These are phyloP conservation scores for Strobilomyces dryophilus DNA, from an alignment of 768 basidiomycete genomes.

Conservation along the genomic window DNA sequence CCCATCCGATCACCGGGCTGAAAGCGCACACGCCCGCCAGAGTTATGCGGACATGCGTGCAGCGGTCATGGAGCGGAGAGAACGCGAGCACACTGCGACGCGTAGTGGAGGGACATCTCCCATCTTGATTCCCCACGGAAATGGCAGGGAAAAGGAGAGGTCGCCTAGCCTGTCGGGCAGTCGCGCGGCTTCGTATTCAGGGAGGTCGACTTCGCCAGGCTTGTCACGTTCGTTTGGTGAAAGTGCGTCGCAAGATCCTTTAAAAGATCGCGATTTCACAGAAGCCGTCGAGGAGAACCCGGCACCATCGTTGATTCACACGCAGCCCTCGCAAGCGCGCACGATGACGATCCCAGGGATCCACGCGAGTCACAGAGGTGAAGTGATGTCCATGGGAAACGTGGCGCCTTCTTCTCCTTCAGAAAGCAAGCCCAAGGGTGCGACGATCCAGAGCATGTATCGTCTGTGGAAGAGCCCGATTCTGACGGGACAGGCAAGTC, in stretches of 20 bases:
- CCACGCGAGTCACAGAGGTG: slow-evolving; percentile 78
- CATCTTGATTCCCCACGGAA: slow-evolving; percentile 30
- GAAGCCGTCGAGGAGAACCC: slow-evolving; percentile 27
- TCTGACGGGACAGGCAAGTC: slow-evolving; percentile 25
- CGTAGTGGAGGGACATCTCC: slow-evolving; percentile 26
- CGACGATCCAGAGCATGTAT: slow-evolving; percentile 65
- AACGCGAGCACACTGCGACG: slow-evolving; percentile 35
- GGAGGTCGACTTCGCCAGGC: slow-evolving; percentile 23
- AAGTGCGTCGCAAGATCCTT: slow-evolving; percentile 19
- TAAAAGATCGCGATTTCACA: slow-evolving; percentile 31
- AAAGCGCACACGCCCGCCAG: slow-evolving; percentile 42
- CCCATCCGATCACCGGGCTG: slow-evolving; percentile 34
- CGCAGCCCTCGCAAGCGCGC: slow-evolving; percentile 68
- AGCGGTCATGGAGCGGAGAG: slow-evolving; percentile 66
- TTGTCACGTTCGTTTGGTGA: slow-evolving; percentile 36
- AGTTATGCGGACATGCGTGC: slow-evolving; percentile 75
- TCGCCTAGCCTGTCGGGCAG: slow-evolving; percentile 25
- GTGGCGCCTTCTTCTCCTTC: slow-evolving; percentile 44
- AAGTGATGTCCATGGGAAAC: slow-evolving; percentile 83
- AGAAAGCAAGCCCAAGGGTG: slow-evolving; percentile 40
- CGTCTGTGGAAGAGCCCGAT: slow-evolving; percentile 67
- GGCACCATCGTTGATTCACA: slow-evolving; percentile 53
- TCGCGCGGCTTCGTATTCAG: slow-evolving; percentile 23
- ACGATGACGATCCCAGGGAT: slow-evolving; percentile 88
- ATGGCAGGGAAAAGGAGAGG: slow-evolving; percentile 22